A percentile compares a stretch with the other conserved stretches of the same genome.
Conservation (phyloP, 2,329 filamentous ascomycete genomes). For the Whalleya microplaca region DNA sequence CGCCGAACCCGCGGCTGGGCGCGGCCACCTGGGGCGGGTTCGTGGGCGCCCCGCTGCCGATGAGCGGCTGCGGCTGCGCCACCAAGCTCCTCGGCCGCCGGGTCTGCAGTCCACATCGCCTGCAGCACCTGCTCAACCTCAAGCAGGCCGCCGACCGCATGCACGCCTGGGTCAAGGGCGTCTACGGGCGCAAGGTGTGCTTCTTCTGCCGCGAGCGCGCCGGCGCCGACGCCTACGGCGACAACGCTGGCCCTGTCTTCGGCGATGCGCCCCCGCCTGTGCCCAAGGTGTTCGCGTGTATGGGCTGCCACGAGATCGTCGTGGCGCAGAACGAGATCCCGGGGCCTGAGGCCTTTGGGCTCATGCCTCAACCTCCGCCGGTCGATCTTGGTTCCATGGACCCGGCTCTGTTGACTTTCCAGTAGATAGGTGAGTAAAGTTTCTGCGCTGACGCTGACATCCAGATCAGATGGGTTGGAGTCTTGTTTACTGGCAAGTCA, state of each 20-base stretch:
- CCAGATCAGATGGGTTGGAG: no score
- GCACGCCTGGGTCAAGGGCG: slow-evolving; percentile 32
- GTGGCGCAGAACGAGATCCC: neutral
- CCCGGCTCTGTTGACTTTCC: no score
- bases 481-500: no score
- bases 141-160: slow-evolving; percentile 29
- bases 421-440: no score
- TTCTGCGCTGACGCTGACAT: no score
- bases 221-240: slow-evolving; percentile 10
- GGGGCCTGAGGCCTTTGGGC: neutral
- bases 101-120: slow-evolving; percentile 43
- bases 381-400: no score
- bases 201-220: slow-evolving; percentile 35
- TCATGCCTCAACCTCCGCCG: no score
- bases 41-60: slow-evolving; percentile 10
- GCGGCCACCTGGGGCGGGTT: slow-evolving; percentile 5
- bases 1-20: neutral
- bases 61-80: slow-evolving; percentile 45
- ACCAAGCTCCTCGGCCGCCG: slow-evolving; percentile 38
- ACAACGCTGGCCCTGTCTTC: no score
- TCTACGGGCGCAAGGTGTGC: slow-evolving; percentile 35
- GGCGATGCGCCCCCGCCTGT: neutral
- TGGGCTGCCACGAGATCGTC: neutral
- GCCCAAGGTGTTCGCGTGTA: neutral
- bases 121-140: slow-evolving; percentile 32